Evolutionary conservation across 768 basidiomycete genomes (phyloP), one percentile per base, ranked within the genome.

Genomic region (Crepidotus variabilis): DNA sequence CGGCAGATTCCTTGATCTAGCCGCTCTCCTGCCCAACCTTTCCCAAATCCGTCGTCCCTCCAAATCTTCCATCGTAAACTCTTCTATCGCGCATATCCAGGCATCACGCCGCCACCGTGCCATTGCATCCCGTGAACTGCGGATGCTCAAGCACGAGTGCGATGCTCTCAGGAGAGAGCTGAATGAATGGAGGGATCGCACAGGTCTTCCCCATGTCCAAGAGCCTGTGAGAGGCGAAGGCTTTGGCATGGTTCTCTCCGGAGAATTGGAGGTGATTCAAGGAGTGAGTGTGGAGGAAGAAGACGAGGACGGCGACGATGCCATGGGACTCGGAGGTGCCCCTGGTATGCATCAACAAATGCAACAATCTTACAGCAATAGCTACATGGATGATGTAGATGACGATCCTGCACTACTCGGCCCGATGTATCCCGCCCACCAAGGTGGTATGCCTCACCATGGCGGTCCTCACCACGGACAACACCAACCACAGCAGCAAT

Each of bases 1-100:
- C 69, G 84, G 89, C 52, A 83, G 94, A 57, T 98, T 98, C 78
- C 76, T 97, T 64, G 92, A 94, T 64, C 90, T 98, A 50, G 96
- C 96, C 57, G 85, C 87, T 6, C 82, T 97, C 36, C 85, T 98
- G 18, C 93, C 96, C 50, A 91, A 94, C 67, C 85, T 97, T 55
- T 89, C 90, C 10, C 84, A 91, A 66, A 90, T 94, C 70, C 88
- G 94, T 60, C 86, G 96, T 28, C 97, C 97, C 0, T 94, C 91
- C 69, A 99, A 99, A 74, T 92, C 92, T 3, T 89, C 91, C 58
- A 98, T 98, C 71, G 95, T 99, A 72, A 97, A 97, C 72, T 93
- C 90, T 33, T 91, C 89, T 47, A 97, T 98, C 69, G 86, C 92
- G 1, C 90, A 93, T 66, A 85, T 94, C 58, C 87, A 90, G 65